Evolutionary conservation across 257 asterid genomes (phyloP).

Genomic region (Przewalskia tangutica): DNA sequence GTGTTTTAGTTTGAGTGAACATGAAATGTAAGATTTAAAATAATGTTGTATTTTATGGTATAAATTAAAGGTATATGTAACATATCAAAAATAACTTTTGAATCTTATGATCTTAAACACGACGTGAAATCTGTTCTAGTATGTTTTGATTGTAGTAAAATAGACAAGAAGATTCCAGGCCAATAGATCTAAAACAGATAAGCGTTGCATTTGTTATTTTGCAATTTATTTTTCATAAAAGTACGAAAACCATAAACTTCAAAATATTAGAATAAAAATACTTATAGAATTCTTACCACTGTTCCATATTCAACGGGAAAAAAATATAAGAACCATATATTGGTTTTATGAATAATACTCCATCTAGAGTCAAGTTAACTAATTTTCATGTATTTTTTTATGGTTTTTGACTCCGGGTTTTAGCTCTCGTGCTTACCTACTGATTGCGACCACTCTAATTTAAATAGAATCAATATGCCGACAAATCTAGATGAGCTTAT

Average conservation of each 20-base stretch:
- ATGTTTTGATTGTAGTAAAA: not conserved
- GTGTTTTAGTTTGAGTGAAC: too few relatives aligned
- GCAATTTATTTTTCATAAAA: not conserved
- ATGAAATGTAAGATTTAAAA: too few relatives aligned
- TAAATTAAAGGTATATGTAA: too few relatives aligned
- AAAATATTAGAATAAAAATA: not conserved
- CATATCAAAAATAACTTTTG: too few relatives aligned
- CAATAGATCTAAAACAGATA: not conserved
- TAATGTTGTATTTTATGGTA: too few relatives aligned
- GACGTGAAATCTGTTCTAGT: not conserved
- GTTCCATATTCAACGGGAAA: not conserved
- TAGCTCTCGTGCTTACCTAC: not conserved
- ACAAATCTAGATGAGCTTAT: not conserved
- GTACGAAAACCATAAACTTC: not conserved
- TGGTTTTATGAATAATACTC: not conserved
- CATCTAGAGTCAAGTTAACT: not conserved
- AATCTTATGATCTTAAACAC: too few relatives aligned
- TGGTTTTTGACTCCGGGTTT: not conserved
- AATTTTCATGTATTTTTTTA: not conserved
- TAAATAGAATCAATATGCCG: not conserved
- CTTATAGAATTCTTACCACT: not conserved
- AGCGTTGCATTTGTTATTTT: not conserved
- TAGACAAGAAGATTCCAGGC: not conserved
- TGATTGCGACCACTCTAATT: not conserved
- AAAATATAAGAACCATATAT: not conserved